Percentiles rank a stretch among this genome's conserved stretches.
Evolutionary conservation across 1,139 yeast genomes (phyloP).

Genomic region (Kodamaea ohmeri): DNA sequence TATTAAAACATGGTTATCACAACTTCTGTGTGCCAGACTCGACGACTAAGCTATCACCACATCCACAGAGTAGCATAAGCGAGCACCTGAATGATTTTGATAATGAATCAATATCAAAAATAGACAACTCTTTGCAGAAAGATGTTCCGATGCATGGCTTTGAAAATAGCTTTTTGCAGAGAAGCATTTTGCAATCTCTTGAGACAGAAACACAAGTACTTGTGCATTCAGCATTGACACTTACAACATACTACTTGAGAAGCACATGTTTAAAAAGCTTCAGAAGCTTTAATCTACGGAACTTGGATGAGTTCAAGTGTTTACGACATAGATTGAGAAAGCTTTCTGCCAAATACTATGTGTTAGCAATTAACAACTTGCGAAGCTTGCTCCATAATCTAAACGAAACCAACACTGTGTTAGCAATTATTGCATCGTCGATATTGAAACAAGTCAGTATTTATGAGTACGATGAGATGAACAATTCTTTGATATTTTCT

Average conservation of each 20-base stretch:
- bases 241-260: conserved; percentile 21
- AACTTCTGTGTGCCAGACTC: background rate
- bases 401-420: conserved; percentile 19
- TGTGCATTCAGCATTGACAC: conserved; percentile 19
- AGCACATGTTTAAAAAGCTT: conserved; percentile 24
- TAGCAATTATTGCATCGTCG: conserved; percentile 24
- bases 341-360: conserved; percentile 23
- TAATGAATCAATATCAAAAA: no score
- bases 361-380: conserved; percentile 20
- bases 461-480: conserved; percentile 22
- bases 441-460: conserved; percentile 27
- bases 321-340: conserved; percentile 13
- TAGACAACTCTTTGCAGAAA: background rate
- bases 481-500: conserved; percentile 24
- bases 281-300: conserved; percentile 8
- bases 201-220: conserved; percentile 15
- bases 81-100: no score
- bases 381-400: conserved; percentile 16
- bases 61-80: background rate
- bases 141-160: conserved; percentile 14
- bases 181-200: conserved; percentile 8
- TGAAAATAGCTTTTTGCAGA: conserved; percentile 12
- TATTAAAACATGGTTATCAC: background rate
- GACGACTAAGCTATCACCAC: background rate
- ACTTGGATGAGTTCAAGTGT: conserved; percentile 8